Percentiles rank a stretch among this genome's conserved stretches.
These are phyloP conservation scores for Anisodus acutangulus DNA, from an alignment of 257 asterid genomes.

Conservation along the genomic window DNA sequence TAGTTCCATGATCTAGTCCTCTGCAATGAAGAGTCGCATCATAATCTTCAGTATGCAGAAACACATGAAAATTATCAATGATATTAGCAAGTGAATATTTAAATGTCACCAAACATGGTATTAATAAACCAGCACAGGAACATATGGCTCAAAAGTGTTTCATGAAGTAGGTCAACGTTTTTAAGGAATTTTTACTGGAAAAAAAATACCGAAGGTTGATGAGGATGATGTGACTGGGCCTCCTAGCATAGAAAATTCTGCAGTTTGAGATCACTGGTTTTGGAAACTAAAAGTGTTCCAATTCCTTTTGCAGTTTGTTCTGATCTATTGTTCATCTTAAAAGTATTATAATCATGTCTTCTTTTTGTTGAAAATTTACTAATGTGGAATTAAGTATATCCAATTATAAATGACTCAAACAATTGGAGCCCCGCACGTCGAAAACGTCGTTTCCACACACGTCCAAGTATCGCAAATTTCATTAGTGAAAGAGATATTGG, in stretches of 20 bases:
- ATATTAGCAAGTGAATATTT: background rate
- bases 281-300: background rate
- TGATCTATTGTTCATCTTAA: background rate
- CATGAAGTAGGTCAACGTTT: background rate
- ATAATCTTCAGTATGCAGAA: background rate
- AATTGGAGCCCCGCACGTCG: too few species aligned
- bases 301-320: slow-evolving; percentile 22
- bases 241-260: background rate
- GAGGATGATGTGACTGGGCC: slow-evolving; percentile 18
- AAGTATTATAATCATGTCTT: background rate
- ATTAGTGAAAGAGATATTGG: too few species aligned
- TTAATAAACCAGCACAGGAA: slow-evolving; percentile 19
- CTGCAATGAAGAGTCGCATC: slow-evolving; percentile 3
- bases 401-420: too few species aligned
- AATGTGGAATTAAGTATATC: too few species aligned
- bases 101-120: slow-evolving; percentile 2
- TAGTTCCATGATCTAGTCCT: slow-evolving; percentile 11
- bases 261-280: slow-evolving; percentile 21
- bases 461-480: too few species aligned
- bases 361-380: background rate
- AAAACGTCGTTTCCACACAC: too few species aligned
- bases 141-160: background rate
- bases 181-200: background rate
- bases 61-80: slow-evolving; percentile 7
- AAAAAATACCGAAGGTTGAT: slow-evolving; percentile 16